Percentiles rank a stretch among this genome's conserved stretches.
Evolutionary conservation across 768 basidiomycete genomes (phyloP).

Genomic region (Serendipita indica): DNA sequence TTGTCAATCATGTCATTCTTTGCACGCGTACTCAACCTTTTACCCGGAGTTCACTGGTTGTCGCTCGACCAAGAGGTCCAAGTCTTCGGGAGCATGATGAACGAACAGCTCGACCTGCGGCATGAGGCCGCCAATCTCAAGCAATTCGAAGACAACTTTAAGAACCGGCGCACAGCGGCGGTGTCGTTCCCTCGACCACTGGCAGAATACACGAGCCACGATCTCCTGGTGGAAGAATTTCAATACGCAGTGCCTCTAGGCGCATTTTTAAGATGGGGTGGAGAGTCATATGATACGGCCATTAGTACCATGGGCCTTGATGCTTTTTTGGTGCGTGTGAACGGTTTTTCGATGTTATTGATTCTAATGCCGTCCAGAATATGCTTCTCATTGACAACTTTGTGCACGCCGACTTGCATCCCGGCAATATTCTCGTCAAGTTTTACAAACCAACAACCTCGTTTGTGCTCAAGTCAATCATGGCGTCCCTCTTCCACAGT

Average conservation of each 20-base stretch:
- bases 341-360: background rate
- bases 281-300: slow-evolving; percentile 77
- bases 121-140: slow-evolving; percentile 80
- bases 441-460: slow-evolving; percentile 70
- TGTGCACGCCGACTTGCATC: slow-evolving; percentile 81
- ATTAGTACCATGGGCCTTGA: slow-evolving; percentile 88
- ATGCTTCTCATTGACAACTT: slow-evolving; percentile 98
- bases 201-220: slow-evolving; percentile 60
- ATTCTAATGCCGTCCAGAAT: slow-evolving; percentile 39
- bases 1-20: slow-evolving; percentile 93
- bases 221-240: slow-evolving; percentile 83
- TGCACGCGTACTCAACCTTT: slow-evolving; percentile 52
- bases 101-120: slow-evolving; percentile 79
- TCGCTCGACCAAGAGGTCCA: slow-evolving; percentile 89
- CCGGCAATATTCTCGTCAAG: slow-evolving; percentile 96
- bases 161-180: slow-evolving; percentile 50
- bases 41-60: slow-evolving; percentile 94
- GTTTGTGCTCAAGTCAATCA: slow-evolving; percentile 46
- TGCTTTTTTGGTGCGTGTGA: slow-evolving; percentile 67
- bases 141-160: slow-evolving; percentile 77
- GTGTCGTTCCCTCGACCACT: slow-evolving; percentile 86
- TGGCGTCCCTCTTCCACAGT: slow-evolving; percentile 35
- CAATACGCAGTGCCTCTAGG: slow-evolving; percentile 87
- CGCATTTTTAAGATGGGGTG: slow-evolving; percentile 72
- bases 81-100: slow-evolving; percentile 95